Evolutionary conservation across 305 asterid genomes (phyloP).

Genomic region (Fraxinus nigra): DNA sequence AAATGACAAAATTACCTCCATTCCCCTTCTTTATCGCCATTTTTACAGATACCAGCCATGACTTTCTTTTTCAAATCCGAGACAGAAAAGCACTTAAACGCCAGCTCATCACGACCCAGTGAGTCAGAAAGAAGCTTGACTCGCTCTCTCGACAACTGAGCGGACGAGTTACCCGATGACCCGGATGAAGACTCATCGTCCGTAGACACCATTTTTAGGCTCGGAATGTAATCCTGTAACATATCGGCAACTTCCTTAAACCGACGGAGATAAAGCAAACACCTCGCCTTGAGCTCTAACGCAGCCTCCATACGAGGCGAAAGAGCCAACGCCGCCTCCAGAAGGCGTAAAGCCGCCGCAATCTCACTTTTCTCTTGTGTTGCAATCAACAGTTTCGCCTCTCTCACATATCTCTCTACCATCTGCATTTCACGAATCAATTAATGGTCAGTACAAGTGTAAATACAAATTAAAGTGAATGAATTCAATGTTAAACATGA

Average conservation of each 20-base stretch:
- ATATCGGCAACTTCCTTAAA: conserved; percentile 56
- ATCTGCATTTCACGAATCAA: conserved; percentile 28
- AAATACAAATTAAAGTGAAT: background rate
- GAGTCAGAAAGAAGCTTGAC: conserved; percentile 47
- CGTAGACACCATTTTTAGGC: conserved; percentile 30
- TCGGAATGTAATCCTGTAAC: conserved; percentile 54
- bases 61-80: conserved; percentile 69
- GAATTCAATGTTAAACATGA: background rate
- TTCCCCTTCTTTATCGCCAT: conserved; percentile 49
- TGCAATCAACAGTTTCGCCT: conserved; percentile 41
- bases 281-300: conserved; percentile 53
- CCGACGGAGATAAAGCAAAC: conserved; percentile 47
- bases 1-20: conserved; percentile 54
- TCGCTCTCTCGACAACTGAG: conserved; percentile 30
- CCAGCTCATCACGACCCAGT: conserved; percentile 32
- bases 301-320: conserved; percentile 50
- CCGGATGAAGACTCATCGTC: conserved; percentile 36
- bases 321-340: conserved; percentile 44
- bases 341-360: conserved; percentile 35
- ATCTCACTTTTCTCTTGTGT: conserved; percentile 38
- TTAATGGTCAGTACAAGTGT: background rate
- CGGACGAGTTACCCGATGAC: conserved; percentile 38
- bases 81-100: conserved; percentile 42
- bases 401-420: conserved; percentile 46
- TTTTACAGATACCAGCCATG: conserved; percentile 52